These are phyloP conservation scores for Gymnopilus dilepis DNA, from an alignment of 768 basidiomycete genomes.

Conservation along the genomic window DNA sequence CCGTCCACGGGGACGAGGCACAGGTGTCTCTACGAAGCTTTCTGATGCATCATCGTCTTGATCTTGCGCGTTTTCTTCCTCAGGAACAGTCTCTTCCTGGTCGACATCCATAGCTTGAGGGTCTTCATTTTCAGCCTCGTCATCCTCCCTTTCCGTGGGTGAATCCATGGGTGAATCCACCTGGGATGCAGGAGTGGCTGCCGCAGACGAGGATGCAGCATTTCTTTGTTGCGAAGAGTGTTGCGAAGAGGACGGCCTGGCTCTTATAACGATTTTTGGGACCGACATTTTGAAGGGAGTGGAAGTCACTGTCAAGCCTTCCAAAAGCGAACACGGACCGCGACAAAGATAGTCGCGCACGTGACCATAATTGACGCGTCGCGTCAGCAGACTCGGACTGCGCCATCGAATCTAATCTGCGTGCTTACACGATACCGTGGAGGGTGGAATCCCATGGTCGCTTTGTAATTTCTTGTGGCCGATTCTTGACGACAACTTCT, in stretches of 20 bases:
- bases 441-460: too few relatives aligned
- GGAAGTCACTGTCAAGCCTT: neutral
- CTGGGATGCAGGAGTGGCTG: slow-evolving; percentile 26
- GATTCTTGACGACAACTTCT: too few relatives aligned
- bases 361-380: too few relatives aligned
- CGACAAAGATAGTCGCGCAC: neutral
- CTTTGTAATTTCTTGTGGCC: too few relatives aligned
- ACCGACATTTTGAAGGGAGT: slow-evolving; percentile 19
- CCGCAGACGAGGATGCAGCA: slow-evolving; percentile 26
- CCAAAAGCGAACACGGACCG: neutral
- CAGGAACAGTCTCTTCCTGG: slow-evolving; percentile 38
- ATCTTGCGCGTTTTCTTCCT: slow-evolving; percentile 41
- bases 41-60: slow-evolving; percentile 38
- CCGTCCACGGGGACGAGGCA: slow-evolving; percentile 45
- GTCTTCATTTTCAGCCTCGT: slow-evolving; percentile 36
- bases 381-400: too few relatives aligned
- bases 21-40: slow-evolving; percentile 34
- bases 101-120: slow-evolving; percentile 43
- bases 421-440: too few relatives aligned
- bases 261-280: slow-evolving; percentile 58
- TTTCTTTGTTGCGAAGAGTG: too few relatives aligned
- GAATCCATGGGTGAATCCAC: slow-evolving; percentile 34
- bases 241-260: slow-evolving; percentile 39
- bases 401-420: too few relatives aligned
- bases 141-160: slow-evolving; percentile 33